Percentiles rank a stretch among this genome's conserved stretches.
Evolutionary conservation across 2,329 filamentous ascomycete species (phyloP).

Genomic region (Stagonosporopsis cucurbitacearum): DNA sequence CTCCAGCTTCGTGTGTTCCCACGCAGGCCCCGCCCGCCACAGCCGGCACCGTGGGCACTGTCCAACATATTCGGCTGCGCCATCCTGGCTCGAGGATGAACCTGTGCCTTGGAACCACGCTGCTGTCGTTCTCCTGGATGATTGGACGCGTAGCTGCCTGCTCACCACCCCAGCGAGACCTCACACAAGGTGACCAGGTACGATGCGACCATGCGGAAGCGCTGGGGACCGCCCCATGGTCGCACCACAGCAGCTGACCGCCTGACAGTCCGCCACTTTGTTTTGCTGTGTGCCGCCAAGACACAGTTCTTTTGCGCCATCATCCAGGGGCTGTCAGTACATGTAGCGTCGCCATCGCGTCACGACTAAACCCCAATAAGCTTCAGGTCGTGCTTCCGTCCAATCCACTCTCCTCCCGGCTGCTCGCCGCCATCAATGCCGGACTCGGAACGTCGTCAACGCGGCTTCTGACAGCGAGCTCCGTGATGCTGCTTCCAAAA

Average conservation of each 20-base stretch:
- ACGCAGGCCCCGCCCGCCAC: slow-evolving; percentile 22
- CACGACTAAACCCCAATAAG: slow-evolving; percentile 15
- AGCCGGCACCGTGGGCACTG: slow-evolving; percentile 28
- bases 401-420: slow-evolving; percentile 1
- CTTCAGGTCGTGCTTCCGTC: slow-evolving; percentile 19
- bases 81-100: slow-evolving; percentile 33
- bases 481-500: neutral
- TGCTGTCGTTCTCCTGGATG: slow-evolving; percentile 23
- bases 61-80: slow-evolving; percentile 30
- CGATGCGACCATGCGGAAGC: slow-evolving; percentile 33
- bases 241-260: slow-evolving; percentile 37
- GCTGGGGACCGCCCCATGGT: slow-evolving; percentile 28
- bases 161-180: slow-evolving; percentile 17
- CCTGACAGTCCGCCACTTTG: slow-evolving; percentile 43
- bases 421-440: slow-evolving; percentile 11
- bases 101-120: slow-evolving; percentile 31
- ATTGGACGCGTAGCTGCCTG: slow-evolving; percentile 17
- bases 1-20: slow-evolving; percentile 26
- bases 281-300: slow-evolving; percentile 28
- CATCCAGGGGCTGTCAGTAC: slow-evolving; percentile 41
- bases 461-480: slow-evolving; percentile 9
- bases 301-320: slow-evolving; percentile 26
- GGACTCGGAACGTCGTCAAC: slow-evolving; percentile 7
- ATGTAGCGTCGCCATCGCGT: slow-evolving; percentile 36
- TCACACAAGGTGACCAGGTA: slow-evolving; percentile 36